Base-by-base conservation (phyloP, 1,284 basidiomycete species). In the Tylopilus sp. region DNA sequence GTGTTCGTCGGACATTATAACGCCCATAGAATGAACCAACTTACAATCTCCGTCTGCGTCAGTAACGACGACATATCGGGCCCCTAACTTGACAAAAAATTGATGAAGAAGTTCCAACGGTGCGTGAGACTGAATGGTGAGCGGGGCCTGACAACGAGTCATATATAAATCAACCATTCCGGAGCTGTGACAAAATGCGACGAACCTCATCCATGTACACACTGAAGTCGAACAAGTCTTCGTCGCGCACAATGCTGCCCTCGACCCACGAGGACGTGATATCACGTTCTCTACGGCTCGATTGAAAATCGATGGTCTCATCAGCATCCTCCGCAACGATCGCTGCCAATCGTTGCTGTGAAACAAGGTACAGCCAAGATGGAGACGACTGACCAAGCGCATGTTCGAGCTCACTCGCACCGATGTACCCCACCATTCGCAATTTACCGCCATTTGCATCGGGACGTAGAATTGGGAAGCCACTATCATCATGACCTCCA, bases 361-460 rank as follows among this genome's bases (percentile, higher is more conserved):
- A 21, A 30, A 30, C 43, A 40, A 7, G 8, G 10, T 4, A 48
- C 7, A 35, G 15, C 10, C 21, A 52, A 37, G 42, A 51, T 35
- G 2, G 6, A 33, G 44, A 50, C 39, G 17, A 73, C 83, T 57
- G 64, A 93, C 92, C 80, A n/a, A 96, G 72, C 4, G 91, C 93
- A 67, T 97, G 92, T 62, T 96, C 93, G 26, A 99, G 78, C 68
- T 98, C 95, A 63, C 85, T 92, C 30, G 86, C 82, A 0, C 93
- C 92, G 54, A 98, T 88, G 67, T 94, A 95, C 3, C 94, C 95
- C n/a, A 92, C 78, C 75, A 96, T 79, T 36, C 88, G 78, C 57
- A 78, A 57, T 31, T 78, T 76, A 20, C 75, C 71, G 6, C 71
- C 71, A 43, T 78, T 65, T 9, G 51, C 55, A 63, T 72, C 77